Percentiles rank a stretch among this genome's conserved stretches.
These are phyloP conservation scores for Brettanomyces nanus DNA, from an alignment of 805 yeast genomes.

Conservation along the genomic window DNA sequence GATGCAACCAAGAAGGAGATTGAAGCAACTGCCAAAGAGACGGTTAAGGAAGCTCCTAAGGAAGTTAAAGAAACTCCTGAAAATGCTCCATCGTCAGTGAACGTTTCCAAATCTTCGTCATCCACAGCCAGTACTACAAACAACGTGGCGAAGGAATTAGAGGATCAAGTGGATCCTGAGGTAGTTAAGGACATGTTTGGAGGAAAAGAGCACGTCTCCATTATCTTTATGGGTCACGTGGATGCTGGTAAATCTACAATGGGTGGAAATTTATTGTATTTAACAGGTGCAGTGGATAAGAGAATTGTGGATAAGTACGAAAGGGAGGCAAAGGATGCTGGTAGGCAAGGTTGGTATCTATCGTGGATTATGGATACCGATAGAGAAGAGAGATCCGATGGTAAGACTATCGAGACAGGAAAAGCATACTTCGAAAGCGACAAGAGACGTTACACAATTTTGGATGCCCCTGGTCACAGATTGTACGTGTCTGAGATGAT, in stretches of 20 bases:
- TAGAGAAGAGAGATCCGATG: conserved; percentile 97
- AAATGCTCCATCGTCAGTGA: conserved; percentile 1
- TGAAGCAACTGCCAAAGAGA: conserved; percentile 12
- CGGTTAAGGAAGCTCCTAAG: conserved; percentile 23
- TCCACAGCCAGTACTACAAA: conserved; percentile 30
- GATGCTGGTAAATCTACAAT: conserved; percentile 99
- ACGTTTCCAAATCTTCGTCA: conserved; percentile 3
- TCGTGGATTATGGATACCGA: conserved; percentile 99
- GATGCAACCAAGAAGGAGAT: conserved; percentile 31
- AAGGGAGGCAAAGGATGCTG: conserved; percentile 98
- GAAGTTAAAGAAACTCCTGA: conserved; percentile 14
- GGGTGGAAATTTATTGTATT: conserved; percentile 93
- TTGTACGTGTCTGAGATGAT: conserved; percentile 99
- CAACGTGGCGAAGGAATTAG: conserved; percentile 56
- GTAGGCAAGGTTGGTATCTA: conserved; percentile 99
- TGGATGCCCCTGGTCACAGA: conserved; percentile 99
- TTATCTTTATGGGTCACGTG: conserved; percentile 98
- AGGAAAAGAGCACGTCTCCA: conserved; percentile 94
- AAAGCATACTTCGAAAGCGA: conserved; percentile 97
- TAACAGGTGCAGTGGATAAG: conserved; percentile 97
- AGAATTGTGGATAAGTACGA: conserved; percentile 98
- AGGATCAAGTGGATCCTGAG: conserved; percentile 77
- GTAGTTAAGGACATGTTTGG: conserved; percentile 90
- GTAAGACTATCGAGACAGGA: conserved; percentile 98
- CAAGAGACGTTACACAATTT: conserved; percentile 92